Evolutionary conservation across 2,329 filamentous ascomycete genomes (phyloP).

Genomic region (Cytospora piceicola): DNA sequence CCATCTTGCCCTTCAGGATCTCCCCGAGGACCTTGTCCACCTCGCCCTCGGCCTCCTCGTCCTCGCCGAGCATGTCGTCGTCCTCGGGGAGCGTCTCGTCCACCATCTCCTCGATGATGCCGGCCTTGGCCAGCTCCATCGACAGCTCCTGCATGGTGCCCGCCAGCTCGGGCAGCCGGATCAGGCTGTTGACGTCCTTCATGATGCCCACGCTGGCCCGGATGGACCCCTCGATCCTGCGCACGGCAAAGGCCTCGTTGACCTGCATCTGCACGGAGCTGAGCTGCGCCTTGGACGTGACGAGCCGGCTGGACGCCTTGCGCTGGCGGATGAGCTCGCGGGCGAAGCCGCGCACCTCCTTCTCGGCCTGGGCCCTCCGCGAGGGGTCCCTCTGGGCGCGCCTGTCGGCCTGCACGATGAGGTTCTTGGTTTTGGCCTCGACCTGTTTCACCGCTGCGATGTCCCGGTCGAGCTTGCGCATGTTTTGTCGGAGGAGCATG

Average conservation of each 20-base stretch:
- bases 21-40: constrained; percentile 93
- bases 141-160: constrained; percentile 88
- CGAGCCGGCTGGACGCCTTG: constrained; percentile 72
- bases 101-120: constrained; percentile 97
- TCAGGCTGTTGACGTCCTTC: constrained; percentile 90
- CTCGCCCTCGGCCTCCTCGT: constrained; percentile 76
- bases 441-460: constrained; percentile 77
- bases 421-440: constrained; percentile 81
- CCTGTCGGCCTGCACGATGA: constrained; percentile 81
- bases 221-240: constrained; percentile 94
- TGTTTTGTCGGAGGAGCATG: constrained; percentile 82
- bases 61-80: constrained; percentile 69
- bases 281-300: constrained; percentile 89
- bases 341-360: constrained; percentile 86
- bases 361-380: constrained; percentile 75
- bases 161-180: constrained; percentile 82
- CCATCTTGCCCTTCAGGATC: constrained; percentile 81
- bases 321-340: constrained; percentile 83
- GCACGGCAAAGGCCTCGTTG: constrained; percentile 91
- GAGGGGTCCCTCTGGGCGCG: constrained; percentile 80
- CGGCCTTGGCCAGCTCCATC: constrained; percentile 88
- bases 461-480: constrained; percentile 93
- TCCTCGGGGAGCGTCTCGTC: constrained; percentile 83
- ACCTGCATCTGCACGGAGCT: constrained; percentile 96
- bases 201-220: constrained; percentile 87